Evolutionary conservation across 2,329 filamentous ascomycete genomes (phyloP).

Genomic region (Colletotrichum nymphaeae): DNA sequence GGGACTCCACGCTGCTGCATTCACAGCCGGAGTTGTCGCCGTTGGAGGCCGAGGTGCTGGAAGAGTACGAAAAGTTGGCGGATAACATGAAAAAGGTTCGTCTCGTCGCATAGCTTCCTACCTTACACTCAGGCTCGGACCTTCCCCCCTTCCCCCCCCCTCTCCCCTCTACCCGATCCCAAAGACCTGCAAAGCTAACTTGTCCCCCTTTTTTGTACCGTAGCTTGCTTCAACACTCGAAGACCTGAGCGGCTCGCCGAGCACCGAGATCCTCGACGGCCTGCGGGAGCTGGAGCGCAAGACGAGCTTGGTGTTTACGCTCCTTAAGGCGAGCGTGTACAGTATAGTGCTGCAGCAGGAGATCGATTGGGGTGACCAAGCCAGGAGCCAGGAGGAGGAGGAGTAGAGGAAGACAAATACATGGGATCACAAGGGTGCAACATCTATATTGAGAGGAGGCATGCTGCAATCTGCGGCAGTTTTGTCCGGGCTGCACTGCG

Average conservation of each 20-base stretch:
- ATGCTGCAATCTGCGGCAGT: not conserved
- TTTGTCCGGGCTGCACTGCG: not conserved
- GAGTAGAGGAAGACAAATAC: not conserved
- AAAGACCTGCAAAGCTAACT: not conserved
- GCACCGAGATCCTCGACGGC: slow-evolving; percentile 86
- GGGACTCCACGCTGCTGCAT: slow-evolving; percentile 42
- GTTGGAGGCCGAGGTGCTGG: slow-evolving; percentile 92
- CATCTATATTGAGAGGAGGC: no score
- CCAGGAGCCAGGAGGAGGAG: slow-evolving; percentile 46
- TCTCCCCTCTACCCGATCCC: not conserved
- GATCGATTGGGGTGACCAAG: slow-evolving; percentile 76
- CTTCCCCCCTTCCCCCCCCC: not conserved
- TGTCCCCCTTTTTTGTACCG: not conserved
- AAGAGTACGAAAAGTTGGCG: slow-evolving; percentile 89
- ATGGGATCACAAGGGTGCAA: not conserved
- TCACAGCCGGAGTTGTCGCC: slow-evolving; percentile 73
- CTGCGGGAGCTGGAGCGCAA: slow-evolving; percentile 91
- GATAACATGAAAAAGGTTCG: slow-evolving; percentile 91
- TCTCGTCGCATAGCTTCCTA: not conserved
- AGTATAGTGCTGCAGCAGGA: slow-evolving; percentile 98
- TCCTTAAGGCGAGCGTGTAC: slow-evolving; percentile 98
- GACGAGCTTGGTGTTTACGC: slow-evolving; percentile 92
- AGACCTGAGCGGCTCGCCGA: slow-evolving; percentile 75
- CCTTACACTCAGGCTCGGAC: not conserved
- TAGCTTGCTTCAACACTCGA: slow-evolving; percentile 72